Evolutionary conservation across 2,329 filamentous ascomycete species (phyloP).

Genomic region (Alternaria metachromatica): DNA sequence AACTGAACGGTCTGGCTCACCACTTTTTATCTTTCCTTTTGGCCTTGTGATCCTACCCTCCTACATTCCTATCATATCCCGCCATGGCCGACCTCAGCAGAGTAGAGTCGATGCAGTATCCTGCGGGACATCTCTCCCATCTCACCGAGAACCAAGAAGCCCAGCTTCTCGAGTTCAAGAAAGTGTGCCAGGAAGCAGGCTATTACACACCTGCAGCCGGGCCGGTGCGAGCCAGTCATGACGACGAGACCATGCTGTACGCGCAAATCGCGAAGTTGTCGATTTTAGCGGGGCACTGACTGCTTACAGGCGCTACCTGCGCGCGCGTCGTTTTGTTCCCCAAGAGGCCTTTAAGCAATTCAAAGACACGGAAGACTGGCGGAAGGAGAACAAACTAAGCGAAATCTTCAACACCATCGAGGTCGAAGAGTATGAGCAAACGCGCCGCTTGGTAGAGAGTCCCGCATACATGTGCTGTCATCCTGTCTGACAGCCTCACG

Average conservation of each 20-base stretch:
- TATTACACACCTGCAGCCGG: conserved; percentile 62
- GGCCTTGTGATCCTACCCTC: not conserved
- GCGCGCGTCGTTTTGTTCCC: conserved; percentile 81
- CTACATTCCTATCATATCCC: conserved; percentile 1
- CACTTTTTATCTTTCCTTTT: conserved; percentile 9
- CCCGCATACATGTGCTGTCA: conserved; percentile 1
- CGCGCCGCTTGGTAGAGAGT: conserved; percentile 70
- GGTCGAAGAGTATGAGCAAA: conserved; percentile 80
- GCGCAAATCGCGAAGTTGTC: conserved; percentile 32
- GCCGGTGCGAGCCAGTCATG: conserved; percentile 63
- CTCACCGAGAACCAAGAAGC: conserved; percentile 72
- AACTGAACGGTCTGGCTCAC: conserved; percentile 18
- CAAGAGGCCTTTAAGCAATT: conserved; percentile 83
- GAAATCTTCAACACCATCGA: conserved; percentile 87
- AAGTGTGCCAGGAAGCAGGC: conserved; percentile 67
- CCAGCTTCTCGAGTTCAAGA: conserved; percentile 75
- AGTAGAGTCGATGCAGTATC: conserved; percentile 63
- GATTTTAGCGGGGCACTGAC: conserved; percentile 32
- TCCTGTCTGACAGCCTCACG: conserved; percentile 28
- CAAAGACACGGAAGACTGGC: conserved; percentile 87
- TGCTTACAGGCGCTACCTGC: conserved; percentile 74
- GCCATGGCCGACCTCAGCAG: conserved; percentile 45
- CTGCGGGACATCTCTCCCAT: conserved; percentile 80
- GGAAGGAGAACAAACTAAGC: conserved; percentile 78
- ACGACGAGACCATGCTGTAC: conserved; percentile 75